phyloP scores from a whole-genome alignment of 345 rosid genomes.

The Lepidium sativum region DNA sequence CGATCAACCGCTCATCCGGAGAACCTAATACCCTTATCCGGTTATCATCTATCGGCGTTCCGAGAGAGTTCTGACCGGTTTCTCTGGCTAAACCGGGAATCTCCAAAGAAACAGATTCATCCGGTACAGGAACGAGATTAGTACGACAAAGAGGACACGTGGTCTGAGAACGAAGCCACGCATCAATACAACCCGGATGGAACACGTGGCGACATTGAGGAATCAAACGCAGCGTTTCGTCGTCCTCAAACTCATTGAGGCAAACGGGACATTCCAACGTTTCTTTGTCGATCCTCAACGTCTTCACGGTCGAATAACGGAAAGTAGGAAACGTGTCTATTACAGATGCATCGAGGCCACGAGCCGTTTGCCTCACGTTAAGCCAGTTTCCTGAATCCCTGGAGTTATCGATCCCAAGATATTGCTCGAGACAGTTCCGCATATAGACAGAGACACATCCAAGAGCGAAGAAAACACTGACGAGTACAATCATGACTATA shows the following conservation, averaged over 20 bases:
- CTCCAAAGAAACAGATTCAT: constrained; percentile 30
- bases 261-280: constrained; percentile 83
- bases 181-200: constrained; percentile 69
- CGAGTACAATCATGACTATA: constrained; percentile 46
- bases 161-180: constrained; percentile 55
- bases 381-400: constrained; percentile 23
- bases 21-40: constrained; percentile 16
- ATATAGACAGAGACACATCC: constrained; percentile 63
- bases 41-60: not conserved
- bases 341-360: constrained; percentile 50
- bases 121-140: constrained; percentile 50
- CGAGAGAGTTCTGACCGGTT: constrained; percentile 11
- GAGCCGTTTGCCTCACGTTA: constrained; percentile 24
- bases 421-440: constrained; percentile 34
- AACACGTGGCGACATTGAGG: constrained; percentile 83
- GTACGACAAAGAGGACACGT: constrained; percentile 90
- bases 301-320: constrained; percentile 57
- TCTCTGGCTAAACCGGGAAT: constrained; percentile 17
- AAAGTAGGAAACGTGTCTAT: constrained; percentile 67
- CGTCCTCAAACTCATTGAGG: constrained; percentile 70
- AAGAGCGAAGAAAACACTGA: constrained; percentile 45
- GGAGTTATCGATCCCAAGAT: not conserved
- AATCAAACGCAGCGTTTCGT: constrained; percentile 68
- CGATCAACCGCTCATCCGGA: constrained; percentile 24
- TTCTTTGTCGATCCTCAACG: constrained; percentile 45